phyloP scores from a whole-genome alignment of 2,329 filamentous ascomycete genomes.

The Aspergillus tamarii region DNA sequence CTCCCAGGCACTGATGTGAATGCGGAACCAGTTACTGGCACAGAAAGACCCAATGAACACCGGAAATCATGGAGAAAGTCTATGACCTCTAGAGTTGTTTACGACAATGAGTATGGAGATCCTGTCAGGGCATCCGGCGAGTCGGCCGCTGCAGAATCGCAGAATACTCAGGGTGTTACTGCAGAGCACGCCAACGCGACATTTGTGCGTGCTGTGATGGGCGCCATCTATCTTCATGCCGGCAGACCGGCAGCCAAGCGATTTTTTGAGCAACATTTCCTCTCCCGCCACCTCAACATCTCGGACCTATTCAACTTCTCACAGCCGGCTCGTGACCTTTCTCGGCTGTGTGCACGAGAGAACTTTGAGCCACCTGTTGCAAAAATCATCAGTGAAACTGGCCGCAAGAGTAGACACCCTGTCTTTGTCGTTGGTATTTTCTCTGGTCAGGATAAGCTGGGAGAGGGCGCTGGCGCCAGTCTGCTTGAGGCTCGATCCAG shows the following conservation, averaged over 20 bases:
- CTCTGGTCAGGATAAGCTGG: slow-evolving; percentile 86
- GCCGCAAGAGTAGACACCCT: slow-evolving; percentile 78
- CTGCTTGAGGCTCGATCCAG: slow-evolving; percentile 76
- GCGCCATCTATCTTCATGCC: slow-evolving; percentile 82
- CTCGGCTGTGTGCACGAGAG: slow-evolving; percentile 81
- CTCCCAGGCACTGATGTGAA: slow-evolving; percentile 47
- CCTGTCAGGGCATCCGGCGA: slow-evolving; percentile 29
- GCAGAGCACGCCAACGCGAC: slow-evolving; percentile 67
- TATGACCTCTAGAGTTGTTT: slow-evolving; percentile 75
- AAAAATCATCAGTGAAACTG: slow-evolving; percentile 86
- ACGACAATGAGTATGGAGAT: slow-evolving; percentile 85
- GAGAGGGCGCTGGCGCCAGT: slow-evolving; percentile 81
- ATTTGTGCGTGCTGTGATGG: slow-evolving; percentile 82
- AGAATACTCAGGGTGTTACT: slow-evolving; percentile 43
- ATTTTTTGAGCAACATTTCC: slow-evolving; percentile 83
- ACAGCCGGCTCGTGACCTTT: slow-evolving; percentile 80
- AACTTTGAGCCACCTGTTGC: slow-evolving; percentile 87
- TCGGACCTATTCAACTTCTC: slow-evolving; percentile 80
- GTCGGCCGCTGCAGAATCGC: slow-evolving; percentile 20
- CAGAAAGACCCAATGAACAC: slow-evolving; percentile 48
- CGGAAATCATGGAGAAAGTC: slow-evolving; percentile 68
- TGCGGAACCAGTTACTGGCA: slow-evolving; percentile 45
- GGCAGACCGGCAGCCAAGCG: slow-evolving; percentile 76
- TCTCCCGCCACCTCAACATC: slow-evolving; percentile 77
- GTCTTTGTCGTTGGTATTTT: slow-evolving; percentile 95